Evolutionary conservation across 345 rosid species (phyloP).

Genomic region (Odontarrhena argentea): DNA sequence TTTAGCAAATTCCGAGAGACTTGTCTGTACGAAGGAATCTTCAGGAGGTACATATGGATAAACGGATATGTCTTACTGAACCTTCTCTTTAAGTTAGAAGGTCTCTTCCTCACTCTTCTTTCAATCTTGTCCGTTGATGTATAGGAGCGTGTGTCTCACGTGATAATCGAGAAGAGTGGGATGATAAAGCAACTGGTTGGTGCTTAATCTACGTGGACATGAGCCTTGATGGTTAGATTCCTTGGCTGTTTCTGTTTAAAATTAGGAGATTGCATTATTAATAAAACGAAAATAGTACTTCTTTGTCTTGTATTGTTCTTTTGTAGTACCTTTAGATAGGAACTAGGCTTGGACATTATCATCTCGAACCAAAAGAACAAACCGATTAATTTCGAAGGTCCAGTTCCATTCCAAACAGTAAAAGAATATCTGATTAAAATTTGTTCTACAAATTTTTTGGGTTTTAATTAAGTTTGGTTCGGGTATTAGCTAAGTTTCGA

Average conservation of each 20-base stretch:
- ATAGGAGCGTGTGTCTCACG: slow-evolving; percentile 1
- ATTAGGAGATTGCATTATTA: neutral
- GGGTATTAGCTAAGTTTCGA: too few species aligned
- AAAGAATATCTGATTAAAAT: too few species aligned
- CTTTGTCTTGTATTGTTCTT: too few species aligned
- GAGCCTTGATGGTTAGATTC: neutral
- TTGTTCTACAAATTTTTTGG: too few species aligned
- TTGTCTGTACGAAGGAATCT: slow-evolving; percentile 34
- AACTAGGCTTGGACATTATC: too few species aligned
- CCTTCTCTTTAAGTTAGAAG: neutral
- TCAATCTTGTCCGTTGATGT: slow-evolving; percentile 17
- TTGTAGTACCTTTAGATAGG: too few species aligned
- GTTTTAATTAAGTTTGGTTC: too few species aligned
- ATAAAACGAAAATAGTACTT: too few species aligned
- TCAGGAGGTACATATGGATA: slow-evolving; percentile 21
- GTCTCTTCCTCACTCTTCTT: neutral
- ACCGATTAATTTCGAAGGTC: too few species aligned
- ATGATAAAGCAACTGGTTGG: slow-evolving; percentile 26
- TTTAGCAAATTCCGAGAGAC: slow-evolving; percentile 27
- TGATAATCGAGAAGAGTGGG: neutral
- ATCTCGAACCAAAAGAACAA: too few species aligned
- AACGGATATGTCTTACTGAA: slow-evolving; percentile 4
- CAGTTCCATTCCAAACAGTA: too few species aligned
- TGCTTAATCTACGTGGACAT: slow-evolving; percentile 26
- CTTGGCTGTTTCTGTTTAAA: neutral